Evolutionary conservation across 352 stramenopile genomes (phyloP), one percentile per base, ranked within the genome.

Genomic region (Phytophthora agathidicida): DNA sequence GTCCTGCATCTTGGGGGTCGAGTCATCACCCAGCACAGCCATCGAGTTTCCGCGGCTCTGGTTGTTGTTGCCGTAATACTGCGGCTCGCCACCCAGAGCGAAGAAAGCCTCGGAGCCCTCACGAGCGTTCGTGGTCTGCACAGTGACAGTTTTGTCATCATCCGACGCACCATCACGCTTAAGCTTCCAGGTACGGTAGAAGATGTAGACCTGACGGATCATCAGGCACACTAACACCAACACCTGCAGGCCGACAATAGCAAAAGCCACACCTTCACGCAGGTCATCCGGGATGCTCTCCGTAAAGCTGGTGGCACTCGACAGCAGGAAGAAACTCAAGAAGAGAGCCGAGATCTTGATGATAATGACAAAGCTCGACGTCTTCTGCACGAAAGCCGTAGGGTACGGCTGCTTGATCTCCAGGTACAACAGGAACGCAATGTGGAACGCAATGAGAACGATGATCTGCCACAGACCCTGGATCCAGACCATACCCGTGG

Each of bases 261-360:
- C 84, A 60, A 93, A 91, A 32, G 75, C 82, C 28, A 95, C 80
- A 44, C 82, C 81, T 30, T 92, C 73, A 30, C 83, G 86, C 35
- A 93, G 60, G 30, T 91, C 77, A 22, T 89, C 68, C 5, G 86
- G 86, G 32, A 95, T 81, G 32, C 82, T 80, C 35, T 76, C 45
- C 3, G 82, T 86, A 35, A 91, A 86, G 30, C 65, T 80, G 14
- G 83, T 88, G 35, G 82, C 79, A 28, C 78, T 86, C 16, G 80
- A 89, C 13, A 94, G 66, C 3, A 96, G 60, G 53, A 96, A 94
- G 48, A 93, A 83, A 57, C 80, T 89, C 13, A 96, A 52, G 42
- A 88, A 90, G 0, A 96, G 71, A 41, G 77, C 83, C 55, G 84
- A 91, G 54, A 94, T 94, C 80, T 96, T 96, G 70, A 96, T 91